Conservation (phyloP, 139 green algal genomes). For the Coccomyxa sp. region DNA sequence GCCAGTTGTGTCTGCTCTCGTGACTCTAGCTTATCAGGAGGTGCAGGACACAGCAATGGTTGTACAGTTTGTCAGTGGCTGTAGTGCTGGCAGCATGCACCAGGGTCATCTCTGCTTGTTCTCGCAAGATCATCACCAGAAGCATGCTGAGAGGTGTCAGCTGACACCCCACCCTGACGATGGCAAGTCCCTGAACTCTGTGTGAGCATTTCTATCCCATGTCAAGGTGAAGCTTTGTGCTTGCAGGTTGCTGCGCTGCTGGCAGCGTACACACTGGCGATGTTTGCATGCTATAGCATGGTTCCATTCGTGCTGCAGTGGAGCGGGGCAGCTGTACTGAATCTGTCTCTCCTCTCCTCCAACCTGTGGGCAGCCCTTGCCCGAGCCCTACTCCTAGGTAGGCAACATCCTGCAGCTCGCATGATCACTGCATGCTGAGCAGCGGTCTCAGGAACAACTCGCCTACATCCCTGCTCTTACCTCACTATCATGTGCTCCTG, state of each 20-base stretch:
- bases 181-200: neutral
- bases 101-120: no score
- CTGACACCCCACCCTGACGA: neutral
- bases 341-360: conserved; percentile 72
- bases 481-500: neutral
- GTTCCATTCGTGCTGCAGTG: conserved; percentile 46
- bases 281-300: conserved; percentile 67
- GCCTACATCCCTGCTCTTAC: neutral
- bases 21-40: no score
- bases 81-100: no score
- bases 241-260: conserved; percentile 36
- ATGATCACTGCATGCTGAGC: neutral
- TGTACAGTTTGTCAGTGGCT: no score
- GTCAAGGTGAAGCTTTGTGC: neutral
- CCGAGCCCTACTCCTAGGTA: conserved; percentile 55
- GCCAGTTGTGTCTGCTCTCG: no score
- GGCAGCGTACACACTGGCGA: conserved; percentile 36
- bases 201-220: no score
- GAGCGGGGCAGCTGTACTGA: conserved; percentile 63
- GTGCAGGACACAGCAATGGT: no score
- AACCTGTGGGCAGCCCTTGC: conserved; percentile 56
- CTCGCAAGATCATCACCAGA: no score
- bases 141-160: no score
- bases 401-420: neutral
- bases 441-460: neutral